Evolutionary conservation across 73 alveolate genomes (phyloP), one percentile per base, ranked within the genome.

Genomic region (Symbiodinium natans): DNA sequence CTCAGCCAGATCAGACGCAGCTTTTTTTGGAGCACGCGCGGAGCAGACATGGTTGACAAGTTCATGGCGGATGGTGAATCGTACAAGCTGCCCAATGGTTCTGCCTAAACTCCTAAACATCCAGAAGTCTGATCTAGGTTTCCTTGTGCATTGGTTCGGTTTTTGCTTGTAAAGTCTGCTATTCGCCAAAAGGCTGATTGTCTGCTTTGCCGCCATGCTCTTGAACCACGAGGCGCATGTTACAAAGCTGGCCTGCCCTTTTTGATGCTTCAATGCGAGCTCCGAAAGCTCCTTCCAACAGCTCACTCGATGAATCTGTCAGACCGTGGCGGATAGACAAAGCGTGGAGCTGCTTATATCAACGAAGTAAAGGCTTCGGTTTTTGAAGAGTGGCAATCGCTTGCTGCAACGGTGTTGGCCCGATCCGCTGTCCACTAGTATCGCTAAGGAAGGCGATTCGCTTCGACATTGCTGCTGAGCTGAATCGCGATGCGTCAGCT

Each of bases 371-470:
- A 8, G 23, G 71, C 71, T 52, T 0, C 71, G 2, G 71, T 52
- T 8, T 15, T n/a, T n/a, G n/a, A n/a, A n/a, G n/a, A n/a, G n/a
- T n/a, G n/a, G n/a, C n/a, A n/a, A n/a, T n/a, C n/a, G 71, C 71
- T 15, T 52, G 29, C 80, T 63, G 6, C 59, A 13, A 6, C 59
- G 6, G 6, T 46, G 59, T 46, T 13, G 6, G 36, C 40, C 38
- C 11, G 33, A 6, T 9, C 11, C 80, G 38, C 19, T 27, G 38
- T 29, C 75, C 15, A 25, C 1, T 29, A 13, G 31, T n/a, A 23
- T 33, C 36, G 75, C 92, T 77, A 15, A 89, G 97, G 97, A 90
- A 83, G 46, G 97, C 97, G 77, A 90, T 90, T 42, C 97, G 97
- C 89, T 90, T 90, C 88, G 97, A 90, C 52, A 90, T 90, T 36